Evolutionary conservation across 108 stramenopile species (phyloP).

Genomic region (Halocafeteria seosinensis): DNA sequence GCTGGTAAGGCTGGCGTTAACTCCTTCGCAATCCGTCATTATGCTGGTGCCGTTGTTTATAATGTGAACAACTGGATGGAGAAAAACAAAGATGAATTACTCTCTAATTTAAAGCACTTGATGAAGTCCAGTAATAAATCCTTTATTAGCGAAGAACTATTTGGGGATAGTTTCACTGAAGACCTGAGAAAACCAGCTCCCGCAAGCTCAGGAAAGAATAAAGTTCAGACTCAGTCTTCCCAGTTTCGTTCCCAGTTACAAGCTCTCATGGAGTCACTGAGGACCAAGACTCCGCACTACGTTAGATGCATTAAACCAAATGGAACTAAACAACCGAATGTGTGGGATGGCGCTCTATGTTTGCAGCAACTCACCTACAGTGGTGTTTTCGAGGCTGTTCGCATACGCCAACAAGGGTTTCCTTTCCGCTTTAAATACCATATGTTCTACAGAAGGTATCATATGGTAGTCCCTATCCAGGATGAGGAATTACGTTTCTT

Average conservation of each 20-base stretch:
- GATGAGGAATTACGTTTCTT: too few relatives aligned
- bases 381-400: slow-evolving; percentile 34
- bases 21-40: slow-evolving; percentile 19
- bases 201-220: not conserved
- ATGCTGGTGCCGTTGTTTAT: slow-evolving; percentile 22
- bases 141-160: not conserved
- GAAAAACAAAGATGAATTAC: slow-evolving; percentile 22
- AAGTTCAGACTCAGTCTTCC: slow-evolving; percentile 14
- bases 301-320: slow-evolving; percentile 72
- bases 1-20: not conserved
- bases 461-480: too few relatives aligned
- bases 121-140: slow-evolving; percentile 2
- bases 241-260: slow-evolving; percentile 52
- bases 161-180: not conserved
- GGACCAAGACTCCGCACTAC: slow-evolving; percentile 56
- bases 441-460: slow-evolving; percentile 17
- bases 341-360: slow-evolving; percentile 48
- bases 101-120: slow-evolving; percentile 3
- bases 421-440: slow-evolving; percentile 18
- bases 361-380: slow-evolving; percentile 31
- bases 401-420: slow-evolving; percentile 29
- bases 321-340: slow-evolving; percentile 27
- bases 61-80: not conserved
- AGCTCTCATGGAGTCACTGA: slow-evolving; percentile 56
- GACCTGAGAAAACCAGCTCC: not conserved